Conservation (phyloP, 257 asterid species). For the Solanum piurae region DNA sequence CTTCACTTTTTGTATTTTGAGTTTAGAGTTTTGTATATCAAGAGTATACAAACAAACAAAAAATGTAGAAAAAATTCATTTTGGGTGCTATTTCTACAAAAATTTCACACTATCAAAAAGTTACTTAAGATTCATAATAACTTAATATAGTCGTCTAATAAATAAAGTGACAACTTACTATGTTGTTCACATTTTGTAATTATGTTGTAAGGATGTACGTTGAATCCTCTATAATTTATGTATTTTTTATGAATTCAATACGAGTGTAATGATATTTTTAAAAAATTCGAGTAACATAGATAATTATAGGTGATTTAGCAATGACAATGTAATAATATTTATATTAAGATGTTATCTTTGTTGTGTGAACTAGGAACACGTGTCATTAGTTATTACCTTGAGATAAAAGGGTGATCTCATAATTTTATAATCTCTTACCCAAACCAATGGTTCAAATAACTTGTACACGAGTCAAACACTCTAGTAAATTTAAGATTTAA, state of each 20-base stretch:
- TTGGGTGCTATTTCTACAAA: background rate
- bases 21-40: background rate
- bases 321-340: background rate
- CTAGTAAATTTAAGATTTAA: background rate
- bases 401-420: background rate
- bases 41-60: background rate
- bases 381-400: background rate
- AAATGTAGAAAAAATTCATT: background rate
- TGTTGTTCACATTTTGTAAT: background rate
- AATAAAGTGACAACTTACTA: background rate
- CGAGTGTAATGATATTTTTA: background rate
- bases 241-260: background rate
- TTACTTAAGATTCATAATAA: background rate
- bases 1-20: background rate
- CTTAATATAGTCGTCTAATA: background rate
- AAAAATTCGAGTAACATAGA: background rate
- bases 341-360: background rate
- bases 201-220: rapidly evolving
- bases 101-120: background rate
- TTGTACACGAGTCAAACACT: background rate
- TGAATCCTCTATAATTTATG: background rate
- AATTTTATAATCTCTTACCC: background rate
- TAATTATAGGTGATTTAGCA: background rate
- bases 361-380: background rate
- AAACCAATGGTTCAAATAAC: background rate